phyloP scores from a whole-genome alignment of 208 protist species.

The Leishmania arabica region DNA sequence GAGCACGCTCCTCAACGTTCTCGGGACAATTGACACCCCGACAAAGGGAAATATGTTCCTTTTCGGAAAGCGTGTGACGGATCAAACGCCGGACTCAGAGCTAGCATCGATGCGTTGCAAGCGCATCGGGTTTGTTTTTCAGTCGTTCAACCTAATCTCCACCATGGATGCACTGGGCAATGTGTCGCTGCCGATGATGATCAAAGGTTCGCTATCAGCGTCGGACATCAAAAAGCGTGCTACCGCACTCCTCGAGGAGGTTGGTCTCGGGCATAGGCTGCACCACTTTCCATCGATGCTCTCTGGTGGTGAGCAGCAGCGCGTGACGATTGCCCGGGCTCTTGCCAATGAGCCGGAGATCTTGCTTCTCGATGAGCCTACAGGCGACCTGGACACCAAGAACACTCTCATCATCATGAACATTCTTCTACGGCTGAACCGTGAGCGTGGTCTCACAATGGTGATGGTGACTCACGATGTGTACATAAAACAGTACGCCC shows the following conservation, averaged over 20 bases:
- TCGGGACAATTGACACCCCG: conserved; percentile 97
- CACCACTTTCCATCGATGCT: conserved; percentile 93
- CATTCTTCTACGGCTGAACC: conserved; percentile 92
- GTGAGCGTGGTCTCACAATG: conserved; percentile 89
- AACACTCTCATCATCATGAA: conserved; percentile 96
- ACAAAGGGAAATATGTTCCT: conserved; percentile 96
- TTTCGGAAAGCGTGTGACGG: conserved; percentile 78
- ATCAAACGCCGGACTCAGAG: conserved; percentile 70
- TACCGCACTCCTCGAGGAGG: conserved; percentile 69
- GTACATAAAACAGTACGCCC: conserved; percentile 94
- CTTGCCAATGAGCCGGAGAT: conserved; percentile 95
- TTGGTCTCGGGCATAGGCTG: conserved; percentile 90
- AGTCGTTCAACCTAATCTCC: conserved; percentile 97
- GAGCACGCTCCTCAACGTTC: conserved; percentile 97
- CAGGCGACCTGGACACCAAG: conserved; percentile 96
- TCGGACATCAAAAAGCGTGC: conserved; percentile 74
- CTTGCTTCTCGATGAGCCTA: conserved; percentile 96
- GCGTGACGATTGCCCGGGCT: conserved; percentile 95
- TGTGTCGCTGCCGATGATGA: conserved; percentile 96
- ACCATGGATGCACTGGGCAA: conserved; percentile 95
- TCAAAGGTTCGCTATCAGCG: conserved; percentile 69
- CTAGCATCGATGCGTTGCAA: conserved; percentile 73
- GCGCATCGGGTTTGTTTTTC: conserved; percentile 96
- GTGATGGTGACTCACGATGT: conserved; percentile 98
- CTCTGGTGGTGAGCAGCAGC: conserved; percentile 97